A percentile compares a stretch with the other conserved stretches of the same genome.
Evolutionary conservation across 2,329 filamentous ascomycete species (phyloP).

Genomic region (Ceratocystis papillata): DNA sequence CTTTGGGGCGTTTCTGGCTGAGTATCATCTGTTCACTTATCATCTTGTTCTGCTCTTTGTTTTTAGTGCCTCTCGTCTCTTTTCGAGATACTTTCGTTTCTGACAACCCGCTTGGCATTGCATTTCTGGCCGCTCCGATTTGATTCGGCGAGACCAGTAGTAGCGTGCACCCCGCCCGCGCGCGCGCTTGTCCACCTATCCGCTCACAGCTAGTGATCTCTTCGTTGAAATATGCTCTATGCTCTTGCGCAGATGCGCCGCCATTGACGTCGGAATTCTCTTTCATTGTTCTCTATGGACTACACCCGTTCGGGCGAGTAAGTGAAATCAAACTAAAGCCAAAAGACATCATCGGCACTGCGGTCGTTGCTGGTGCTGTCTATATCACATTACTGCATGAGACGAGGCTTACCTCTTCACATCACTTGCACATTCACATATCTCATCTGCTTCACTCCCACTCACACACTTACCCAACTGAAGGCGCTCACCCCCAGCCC

Average conservation of each 20-base stretch:
- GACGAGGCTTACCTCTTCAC: not conserved
- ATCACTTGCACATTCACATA: not conserved
- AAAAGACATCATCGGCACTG: not conserved
- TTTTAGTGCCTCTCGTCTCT: not conserved
- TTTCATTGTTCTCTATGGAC: constrained; percentile 20
- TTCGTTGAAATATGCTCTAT: constrained; percentile 16
- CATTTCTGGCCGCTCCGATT: not conserved
- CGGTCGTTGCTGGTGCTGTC: too few relatives aligned
- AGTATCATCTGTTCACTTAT: not conserved
- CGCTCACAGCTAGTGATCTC: not conserved
- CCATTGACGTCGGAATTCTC: not conserved
- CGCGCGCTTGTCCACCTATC: not conserved
- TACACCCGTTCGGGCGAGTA: constrained; percentile 21
- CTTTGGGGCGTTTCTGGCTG: not conserved
- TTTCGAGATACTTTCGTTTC: not conserved
- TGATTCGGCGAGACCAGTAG: constrained; percentile 1
- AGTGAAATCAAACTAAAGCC: constrained; percentile 9
- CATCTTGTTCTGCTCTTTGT: not conserved
- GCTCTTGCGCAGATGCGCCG: constrained; percentile 18
- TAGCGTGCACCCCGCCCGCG: too few relatives aligned
- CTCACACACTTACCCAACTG: not conserved
- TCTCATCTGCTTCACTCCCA: not conserved
- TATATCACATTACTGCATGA: too few relatives aligned
- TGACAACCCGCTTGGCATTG: not conserved
- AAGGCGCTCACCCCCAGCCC: not conserved